A percentile compares a stretch with the other conserved stretches of the same genome.
phyloP scores from a whole-genome alignment of 352 stramenopile species.

The Thalassiosira sp. region DNA sequence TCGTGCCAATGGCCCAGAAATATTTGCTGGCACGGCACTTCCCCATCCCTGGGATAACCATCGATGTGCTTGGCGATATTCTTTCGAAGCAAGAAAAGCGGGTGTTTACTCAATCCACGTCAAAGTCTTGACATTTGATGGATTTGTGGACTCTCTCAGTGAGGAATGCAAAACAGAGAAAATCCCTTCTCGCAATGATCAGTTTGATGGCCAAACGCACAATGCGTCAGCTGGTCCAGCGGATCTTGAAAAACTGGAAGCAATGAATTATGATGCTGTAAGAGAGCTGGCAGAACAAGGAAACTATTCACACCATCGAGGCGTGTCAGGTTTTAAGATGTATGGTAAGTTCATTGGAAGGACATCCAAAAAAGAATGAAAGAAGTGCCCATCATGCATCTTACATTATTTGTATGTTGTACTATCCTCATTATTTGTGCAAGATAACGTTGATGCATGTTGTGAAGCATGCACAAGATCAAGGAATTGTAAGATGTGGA shows the following conservation, averaged over 20 bases:
- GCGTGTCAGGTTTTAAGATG: slow-evolving; percentile 52
- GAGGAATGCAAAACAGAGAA: slow-evolving; percentile 10
- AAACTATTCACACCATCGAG: slow-evolving; percentile 40
- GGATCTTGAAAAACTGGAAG: not conserved
- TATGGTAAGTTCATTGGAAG: slow-evolving; percentile 17
- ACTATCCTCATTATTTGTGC: not conserved
- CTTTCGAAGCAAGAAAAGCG: slow-evolving; percentile 17
- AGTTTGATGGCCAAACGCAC: slow-evolving; percentile 13
- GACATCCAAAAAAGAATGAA: no score
- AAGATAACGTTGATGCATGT: slow-evolving; percentile 9
- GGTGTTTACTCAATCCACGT: slow-evolving; percentile 37
- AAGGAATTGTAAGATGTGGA: slow-evolving; percentile 30
- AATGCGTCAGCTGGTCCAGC: not conserved
- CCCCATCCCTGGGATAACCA: slow-evolving; percentile 13
- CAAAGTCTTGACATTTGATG: slow-evolving; percentile 47
- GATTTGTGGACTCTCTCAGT: slow-evolving; percentile 17
- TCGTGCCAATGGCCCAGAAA: slow-evolving; percentile 52
- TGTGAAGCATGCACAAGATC: slow-evolving; percentile 49
- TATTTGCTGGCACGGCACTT: slow-evolving; percentile 49
- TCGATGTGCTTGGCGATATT: slow-evolving; percentile 32
- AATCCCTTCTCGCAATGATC: slow-evolving; percentile 3
- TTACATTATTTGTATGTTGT: no score
- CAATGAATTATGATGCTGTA: slow-evolving; percentile 28
- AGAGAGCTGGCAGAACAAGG: slow-evolving; percentile 14
- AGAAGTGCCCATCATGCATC: no score